Base-by-base conservation (phyloP, 805 yeast genomes). In the Saccharomycopsis microspora region DNA sequence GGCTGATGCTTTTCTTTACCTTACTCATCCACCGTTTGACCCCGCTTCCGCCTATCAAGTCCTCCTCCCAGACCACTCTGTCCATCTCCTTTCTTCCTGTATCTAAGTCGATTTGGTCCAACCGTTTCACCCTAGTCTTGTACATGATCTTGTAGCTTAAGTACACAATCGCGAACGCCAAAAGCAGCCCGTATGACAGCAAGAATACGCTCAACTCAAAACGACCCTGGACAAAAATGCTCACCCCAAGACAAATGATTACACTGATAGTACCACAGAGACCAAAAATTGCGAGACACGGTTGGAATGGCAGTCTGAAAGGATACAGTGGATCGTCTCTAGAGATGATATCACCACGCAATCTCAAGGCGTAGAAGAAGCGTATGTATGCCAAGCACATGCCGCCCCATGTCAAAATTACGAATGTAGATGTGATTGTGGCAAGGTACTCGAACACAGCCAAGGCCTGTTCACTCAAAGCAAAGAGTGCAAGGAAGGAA, bases 1-100 rank as follows among this genome's bases (percentile, higher is more conserved):
- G 19, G 19, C 19, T 19, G 19, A 19, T 19, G 19, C 19, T 19
- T 2, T 19, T 19, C 19, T 19, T 19, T 19, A 19, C 19, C 19
- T 19, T 19, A 19, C 19, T 19, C 19, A 19, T 19, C 19, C 19
- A 19, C 19, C 19, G 19, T 19, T 19, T 19, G 19, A 19, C 19
- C 19, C 19, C 19, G 19, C 19, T 19, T 19, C 19, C 19, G 2
- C 19, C 19, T 19, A 19, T 19, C 19, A 19, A 19, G 10, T 34
- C 36, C 10, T 8, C n/a, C 10, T 80, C 85, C 94, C 94, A 85
- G 19, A 80, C 78, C 54, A 75, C 75, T 43, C 87, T 68, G 62
- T 87, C 95, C 64, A 82, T 77, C 59, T 86, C 95, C 43, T 93
- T 70, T 56, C 95, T 69, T 3, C 95, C 95, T 0, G 86, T 75